phyloP scores from a whole-genome alignment of 176 grass and related monocot species.

The Chrysopogon serrulatus region DNA sequence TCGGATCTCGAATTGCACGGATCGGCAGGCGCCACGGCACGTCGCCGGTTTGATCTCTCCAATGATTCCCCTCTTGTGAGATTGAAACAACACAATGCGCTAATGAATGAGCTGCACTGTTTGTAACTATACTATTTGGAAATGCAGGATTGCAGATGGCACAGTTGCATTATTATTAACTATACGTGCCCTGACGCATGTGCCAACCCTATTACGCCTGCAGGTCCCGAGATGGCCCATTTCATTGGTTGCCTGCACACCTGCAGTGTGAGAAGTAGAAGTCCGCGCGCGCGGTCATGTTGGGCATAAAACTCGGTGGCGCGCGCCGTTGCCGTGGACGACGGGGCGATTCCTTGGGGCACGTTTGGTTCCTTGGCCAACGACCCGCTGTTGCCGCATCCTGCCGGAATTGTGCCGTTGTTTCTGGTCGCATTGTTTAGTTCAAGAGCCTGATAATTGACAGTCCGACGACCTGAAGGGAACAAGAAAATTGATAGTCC shows the following conservation, averaged over 20 bases:
- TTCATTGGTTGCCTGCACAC: not conserved
- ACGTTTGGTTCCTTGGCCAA: not conserved
- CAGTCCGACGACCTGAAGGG: too few species aligned
- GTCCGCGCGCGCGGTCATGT: not conserved
- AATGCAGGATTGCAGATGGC: not conserved
- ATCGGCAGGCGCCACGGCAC: not conserved
- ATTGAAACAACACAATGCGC: not conserved
- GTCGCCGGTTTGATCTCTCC: not conserved
- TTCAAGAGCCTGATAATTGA: too few species aligned
- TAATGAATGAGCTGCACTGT: not conserved
- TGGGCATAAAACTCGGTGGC: not conserved
- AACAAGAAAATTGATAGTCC: too few species aligned
- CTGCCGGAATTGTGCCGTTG: constrained; percentile 32
- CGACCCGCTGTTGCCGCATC: not conserved
- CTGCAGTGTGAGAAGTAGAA: not conserved
- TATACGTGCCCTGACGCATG: not conserved
- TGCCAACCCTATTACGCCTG: not conserved
- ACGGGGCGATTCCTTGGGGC: not conserved
- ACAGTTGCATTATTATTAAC: not conserved
- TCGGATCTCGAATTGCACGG: not conserved
- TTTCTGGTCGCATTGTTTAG: not conserved
- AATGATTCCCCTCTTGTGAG: not conserved
- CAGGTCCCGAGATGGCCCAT: not conserved
- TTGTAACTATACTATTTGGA: not conserved
- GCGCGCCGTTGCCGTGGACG: constrained; percentile 26